Evolutionary conservation across 495 filamentous ascomycete species (phyloP).

Genomic region (Penicillium parvum): DNA sequence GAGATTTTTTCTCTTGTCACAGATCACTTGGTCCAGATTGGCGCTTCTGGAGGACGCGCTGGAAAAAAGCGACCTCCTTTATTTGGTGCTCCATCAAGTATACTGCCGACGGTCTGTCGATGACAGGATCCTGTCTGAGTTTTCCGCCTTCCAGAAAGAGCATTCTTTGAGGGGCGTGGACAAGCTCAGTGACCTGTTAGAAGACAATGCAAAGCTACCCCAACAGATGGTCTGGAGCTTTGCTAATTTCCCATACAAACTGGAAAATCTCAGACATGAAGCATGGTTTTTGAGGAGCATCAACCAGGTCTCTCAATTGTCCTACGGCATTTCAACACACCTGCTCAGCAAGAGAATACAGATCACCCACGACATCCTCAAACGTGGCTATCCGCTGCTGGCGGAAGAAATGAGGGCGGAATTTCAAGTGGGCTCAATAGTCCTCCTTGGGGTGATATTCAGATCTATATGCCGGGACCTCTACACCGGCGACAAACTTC

Average conservation of each 20-base stretch:
- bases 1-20: neutral
- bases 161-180: neutral
- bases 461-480: conserved; percentile 43
- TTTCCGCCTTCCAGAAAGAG: conserved; percentile 6
- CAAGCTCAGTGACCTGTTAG: conserved; percentile 6
- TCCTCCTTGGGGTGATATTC: conserved; percentile 57
- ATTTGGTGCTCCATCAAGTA: conserved; percentile 63
- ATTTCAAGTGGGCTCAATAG: conserved; percentile 51
- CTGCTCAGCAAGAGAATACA: conserved; percentile 26
- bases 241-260: neutral
- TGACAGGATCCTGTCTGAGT: conserved; percentile 8
- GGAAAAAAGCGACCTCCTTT: conserved; percentile 52
- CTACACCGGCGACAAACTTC: conserved; percentile 5
- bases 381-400: conserved; percentile 51
- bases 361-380: conserved; percentile 28
- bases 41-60: conserved; percentile 56
- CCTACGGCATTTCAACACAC: conserved; percentile 24
- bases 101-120: conserved; percentile 49
- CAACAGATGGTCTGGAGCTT: neutral
- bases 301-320: neutral
- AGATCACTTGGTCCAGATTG: conserved; percentile 39
- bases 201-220: neutral
- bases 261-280: neutral
- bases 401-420: conserved; percentile 51
- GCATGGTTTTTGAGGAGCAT: conserved; percentile 5